Evolutionary conservation across 1,139 yeast species (phyloP).

Genomic region (Taphrina flavorubra): DNA sequence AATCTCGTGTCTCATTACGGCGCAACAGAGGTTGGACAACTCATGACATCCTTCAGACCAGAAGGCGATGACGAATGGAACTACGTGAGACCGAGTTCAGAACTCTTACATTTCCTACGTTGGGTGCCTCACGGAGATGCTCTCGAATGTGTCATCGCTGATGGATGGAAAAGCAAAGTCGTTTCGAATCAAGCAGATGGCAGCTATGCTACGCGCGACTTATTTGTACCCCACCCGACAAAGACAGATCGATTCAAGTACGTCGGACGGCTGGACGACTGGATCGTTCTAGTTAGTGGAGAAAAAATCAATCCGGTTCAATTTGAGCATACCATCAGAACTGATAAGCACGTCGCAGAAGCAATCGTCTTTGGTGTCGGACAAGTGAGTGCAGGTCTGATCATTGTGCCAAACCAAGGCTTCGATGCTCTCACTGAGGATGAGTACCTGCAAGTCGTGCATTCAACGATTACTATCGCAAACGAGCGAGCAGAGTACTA

Average conservation of each 20-base stretch:
- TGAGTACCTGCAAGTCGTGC: constrained; percentile 7
- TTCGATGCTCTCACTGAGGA: constrained; percentile 1
- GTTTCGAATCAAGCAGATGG: constrained; percentile 13
- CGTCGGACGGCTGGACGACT: constrained; percentile 12
- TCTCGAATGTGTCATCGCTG: constrained; percentile 5
- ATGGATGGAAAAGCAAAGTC: constrained; percentile 17
- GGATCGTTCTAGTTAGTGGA: constrained; percentile 1
- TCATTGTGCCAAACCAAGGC: constrained; percentile 3
- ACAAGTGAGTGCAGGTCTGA: constrained; percentile 3
- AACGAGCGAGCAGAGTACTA: constrained; percentile 12
- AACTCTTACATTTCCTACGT: not conserved
- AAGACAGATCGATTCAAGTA: constrained; percentile 8
- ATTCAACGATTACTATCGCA: not conserved
- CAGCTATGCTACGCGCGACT: constrained; percentile 20
- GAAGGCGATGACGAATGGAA: constrained; percentile 12
- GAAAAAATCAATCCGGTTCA: constrained; percentile 15
- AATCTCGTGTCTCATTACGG: constrained; percentile 14
- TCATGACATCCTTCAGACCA: constrained; percentile 15
- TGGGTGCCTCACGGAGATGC: constrained; percentile 15
- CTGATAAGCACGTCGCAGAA: constrained; percentile 6
- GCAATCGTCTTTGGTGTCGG: constrained; percentile 5
- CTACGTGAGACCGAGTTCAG: constrained; percentile 16
- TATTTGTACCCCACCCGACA: constrained; percentile 9
- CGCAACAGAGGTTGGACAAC: constrained; percentile 10
- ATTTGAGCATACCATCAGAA: constrained; percentile 13